Conservation (phyloP, 495 filamentous ascomycete species). For the Neurospora terricola region DNA sequence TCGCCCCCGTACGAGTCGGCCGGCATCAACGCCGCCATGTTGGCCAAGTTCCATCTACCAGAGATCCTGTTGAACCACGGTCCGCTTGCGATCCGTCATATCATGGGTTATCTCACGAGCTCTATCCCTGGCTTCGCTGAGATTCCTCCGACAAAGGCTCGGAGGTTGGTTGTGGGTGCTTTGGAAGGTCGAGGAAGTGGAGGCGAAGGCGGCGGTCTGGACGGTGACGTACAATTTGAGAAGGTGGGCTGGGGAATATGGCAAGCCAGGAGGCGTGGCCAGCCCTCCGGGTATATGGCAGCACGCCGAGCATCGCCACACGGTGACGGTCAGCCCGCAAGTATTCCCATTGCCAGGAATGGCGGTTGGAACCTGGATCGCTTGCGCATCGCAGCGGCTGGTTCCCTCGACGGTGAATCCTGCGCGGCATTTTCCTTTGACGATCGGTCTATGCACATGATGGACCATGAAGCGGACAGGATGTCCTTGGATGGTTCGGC, state of each 20-base stretch:
- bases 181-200: constrained; percentile 63
- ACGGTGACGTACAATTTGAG: constrained; percentile 79
- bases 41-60: constrained; percentile 87
- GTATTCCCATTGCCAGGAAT: constrained; percentile 56
- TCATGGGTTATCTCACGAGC: constrained; percentile 87
- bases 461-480: constrained; percentile 84
- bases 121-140: constrained; percentile 86
- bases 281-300: constrained; percentile 41
- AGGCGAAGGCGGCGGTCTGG: constrained; percentile 51
- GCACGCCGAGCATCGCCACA: constrained; percentile 36
- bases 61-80: constrained; percentile 83
- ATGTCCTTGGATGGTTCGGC: constrained; percentile 80
- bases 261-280: constrained; percentile 70
- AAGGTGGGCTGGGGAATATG: constrained; percentile 97
- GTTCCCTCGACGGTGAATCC: constrained; percentile 25
- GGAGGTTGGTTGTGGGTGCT: constrained; percentile 76
- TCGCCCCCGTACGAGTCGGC: constrained; percentile 56
- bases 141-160: constrained; percentile 85
- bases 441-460: constrained; percentile 56
- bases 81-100: constrained; percentile 84
- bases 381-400: constrained; percentile 32
- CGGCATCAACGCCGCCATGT: constrained; percentile 77
- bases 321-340: constrained; percentile 45
- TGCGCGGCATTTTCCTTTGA: constrained; percentile 63
- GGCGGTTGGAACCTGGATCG: constrained; percentile 36